Evolutionary conservation across 2,329 filamentous ascomycete species (phyloP).

Genomic region (Helicocarpus griseus): DNA sequence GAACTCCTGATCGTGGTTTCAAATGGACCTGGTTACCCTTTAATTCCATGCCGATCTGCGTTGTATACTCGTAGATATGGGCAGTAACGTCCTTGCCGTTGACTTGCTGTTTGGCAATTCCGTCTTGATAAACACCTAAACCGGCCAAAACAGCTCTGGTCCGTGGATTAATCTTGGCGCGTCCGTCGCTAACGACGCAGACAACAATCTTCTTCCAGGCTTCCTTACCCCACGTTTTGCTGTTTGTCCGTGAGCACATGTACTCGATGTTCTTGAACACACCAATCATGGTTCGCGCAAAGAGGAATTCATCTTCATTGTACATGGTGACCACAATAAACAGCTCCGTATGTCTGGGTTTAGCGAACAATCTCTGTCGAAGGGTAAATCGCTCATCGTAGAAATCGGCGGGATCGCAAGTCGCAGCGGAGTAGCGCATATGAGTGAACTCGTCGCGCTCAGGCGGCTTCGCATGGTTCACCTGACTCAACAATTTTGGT

Average conservation of each 20-base stretch:
- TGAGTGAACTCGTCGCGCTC: constrained; percentile 74
- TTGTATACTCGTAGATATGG: constrained; percentile 78
- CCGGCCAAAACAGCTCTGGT: constrained; percentile 83
- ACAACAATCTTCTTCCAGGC: constrained; percentile 99
- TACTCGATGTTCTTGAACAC: constrained; percentile 98
- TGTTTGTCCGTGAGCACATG: constrained; percentile 88
- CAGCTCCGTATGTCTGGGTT: constrained; percentile 82
- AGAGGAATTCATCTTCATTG: constrained; percentile 94
- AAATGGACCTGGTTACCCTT: constrained; percentile 83
- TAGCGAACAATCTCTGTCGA: constrained; percentile 83
- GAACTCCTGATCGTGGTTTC: constrained; percentile 70
- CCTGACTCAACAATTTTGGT: constrained; percentile 73
- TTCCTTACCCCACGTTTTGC: constrained; percentile 96
- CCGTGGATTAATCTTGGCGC: constrained; percentile 89
- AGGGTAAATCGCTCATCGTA: constrained; percentile 83
- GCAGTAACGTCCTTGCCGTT: constrained; percentile 94
- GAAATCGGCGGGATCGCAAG: constrained; percentile 84
- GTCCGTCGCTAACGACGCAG: constrained; percentile 91
- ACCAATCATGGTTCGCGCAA: constrained; percentile 89
- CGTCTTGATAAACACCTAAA: constrained; percentile 95
- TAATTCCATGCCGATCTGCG: constrained; percentile 61
- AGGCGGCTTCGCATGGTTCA: constrained; percentile 66
- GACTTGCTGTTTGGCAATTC: constrained; percentile 96
- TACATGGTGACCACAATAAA: constrained; percentile 99
- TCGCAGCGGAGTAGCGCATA: constrained; percentile 86